Base-by-base conservation (phyloP, 2,329 filamentous ascomycete genomes). In the Verruconis gallopava region DNA sequence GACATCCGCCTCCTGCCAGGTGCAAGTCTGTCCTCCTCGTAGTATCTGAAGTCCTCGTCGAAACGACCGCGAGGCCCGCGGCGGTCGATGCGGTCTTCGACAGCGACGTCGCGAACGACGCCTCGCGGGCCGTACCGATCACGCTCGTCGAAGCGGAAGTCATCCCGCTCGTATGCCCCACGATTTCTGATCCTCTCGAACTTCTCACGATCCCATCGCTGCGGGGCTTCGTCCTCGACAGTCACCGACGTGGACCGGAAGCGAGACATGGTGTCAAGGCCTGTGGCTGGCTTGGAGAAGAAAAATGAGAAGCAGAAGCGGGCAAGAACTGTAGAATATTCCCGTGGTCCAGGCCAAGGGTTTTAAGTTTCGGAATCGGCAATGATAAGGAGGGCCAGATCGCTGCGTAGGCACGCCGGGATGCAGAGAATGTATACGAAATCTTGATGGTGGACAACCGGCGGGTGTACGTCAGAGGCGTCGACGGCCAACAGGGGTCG, bases 1-100 rank as follows among this genome's bases (percentile, higher is more conserved):
- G 69, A 64, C 21, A 55, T 51, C 35, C 61, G 60, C 28, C 60
- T 61, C 37, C 54, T 47, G 32, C 53, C 54, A 9, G 25, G 9
- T n/a, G 9, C n/a, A 47, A 55, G 61, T 37, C 60, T 67, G 3
- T 81, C 73, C 15, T 79, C 76, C 47, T 71, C 67, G 45, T 67
- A 66, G 47, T 69, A 68, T 32, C 66, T 66, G 40, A 78, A 73
- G 32, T 67, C 67, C 35, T 68, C 63, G 45, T 73, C 68, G 44
- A 65, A 67, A n/a, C 40, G 40, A 9, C 44, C 37, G 22, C 55
- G 59, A 43, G 51, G 47, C n/a, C 51, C 57, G 28, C 58, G 60
- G 30, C 61, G 66, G 44, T 65, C 61, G 38, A 53, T 53, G 45
- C 62, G 59, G 42, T 67, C 62, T 34, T 64, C 59, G 40, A 68